Conservation (phyloP, 331 rosid genomes). For the Dryas integrifolia region DNA sequence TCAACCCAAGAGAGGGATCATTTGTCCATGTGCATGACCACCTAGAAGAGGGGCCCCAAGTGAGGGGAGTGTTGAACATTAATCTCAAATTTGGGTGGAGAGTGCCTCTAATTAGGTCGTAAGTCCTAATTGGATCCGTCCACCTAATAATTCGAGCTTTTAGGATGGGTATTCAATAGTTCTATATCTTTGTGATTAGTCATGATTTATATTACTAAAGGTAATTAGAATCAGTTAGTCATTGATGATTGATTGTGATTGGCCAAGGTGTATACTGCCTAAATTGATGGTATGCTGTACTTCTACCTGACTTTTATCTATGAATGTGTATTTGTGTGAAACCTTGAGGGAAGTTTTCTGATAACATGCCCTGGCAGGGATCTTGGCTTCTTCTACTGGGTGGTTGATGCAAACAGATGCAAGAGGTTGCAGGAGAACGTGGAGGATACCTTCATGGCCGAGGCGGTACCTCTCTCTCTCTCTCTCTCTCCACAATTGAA, state of each 20-base stretch:
- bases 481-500: neutral
- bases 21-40: too few species aligned
- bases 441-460: constrained; percentile 99
- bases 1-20: too few species aligned
- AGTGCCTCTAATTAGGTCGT: too few species aligned
- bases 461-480: constrained; percentile 62
- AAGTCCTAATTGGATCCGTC: too few species aligned
- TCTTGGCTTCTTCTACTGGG: constrained; percentile 75
- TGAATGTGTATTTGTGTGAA: neutral
- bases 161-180: too few species aligned
- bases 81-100: too few species aligned
- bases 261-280: neutral
- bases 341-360: constrained; percentile 53
- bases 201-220: neutral
- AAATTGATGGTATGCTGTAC: neutral
- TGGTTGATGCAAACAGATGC: constrained; percentile 88
- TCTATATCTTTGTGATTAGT: neutral
- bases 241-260: neutral
- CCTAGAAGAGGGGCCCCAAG: too few species aligned
- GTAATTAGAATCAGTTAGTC: neutral
- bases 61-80: too few species aligned
- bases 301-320: constrained; percentile 5
- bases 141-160: too few species aligned
- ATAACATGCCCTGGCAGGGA: constrained; percentile 99
- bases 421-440: constrained; percentile 99